Evolutionary conservation across 148 eudicot genomes (phyloP).

Genomic region (Simmondsia chinensis): DNA sequence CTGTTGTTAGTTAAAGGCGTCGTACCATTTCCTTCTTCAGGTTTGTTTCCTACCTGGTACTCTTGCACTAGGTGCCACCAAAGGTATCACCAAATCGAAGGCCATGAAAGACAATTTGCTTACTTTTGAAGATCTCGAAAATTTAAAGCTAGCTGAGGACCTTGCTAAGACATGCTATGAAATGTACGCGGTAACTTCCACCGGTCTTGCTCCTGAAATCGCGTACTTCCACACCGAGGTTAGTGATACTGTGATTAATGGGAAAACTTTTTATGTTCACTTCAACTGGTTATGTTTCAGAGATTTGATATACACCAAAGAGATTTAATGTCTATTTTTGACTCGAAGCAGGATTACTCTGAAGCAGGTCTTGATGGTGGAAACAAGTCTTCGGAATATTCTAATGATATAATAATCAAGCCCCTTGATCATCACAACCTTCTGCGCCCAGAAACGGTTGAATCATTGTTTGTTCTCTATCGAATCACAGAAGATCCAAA

Average conservation of each 20-base stretch:
- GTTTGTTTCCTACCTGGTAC: constrained; percentile 89
- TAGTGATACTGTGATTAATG: constrained; percentile 10
- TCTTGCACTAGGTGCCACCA: constrained; percentile 91
- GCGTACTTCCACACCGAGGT: constrained; percentile 76
- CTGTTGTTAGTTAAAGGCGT: too few relatives aligned
- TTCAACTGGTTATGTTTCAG: neutral
- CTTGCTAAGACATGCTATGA: constrained; percentile 75
- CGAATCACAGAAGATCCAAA: constrained; percentile 93
- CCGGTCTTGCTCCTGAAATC: constrained; percentile 90
- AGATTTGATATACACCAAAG: neutral
- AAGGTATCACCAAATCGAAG: constrained; percentile 60
- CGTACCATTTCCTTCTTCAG: constrained; percentile 30
- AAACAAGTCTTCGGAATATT: constrained; percentile 71
- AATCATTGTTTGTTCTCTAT: constrained; percentile 75
- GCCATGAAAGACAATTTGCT: constrained; percentile 58
- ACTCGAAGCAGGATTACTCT: constrained; percentile 39
- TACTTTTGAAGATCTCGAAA: constrained; percentile 61
- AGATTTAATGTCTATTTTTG: constrained; percentile 10
- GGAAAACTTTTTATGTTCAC: neutral
- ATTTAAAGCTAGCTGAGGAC: constrained; percentile 83
- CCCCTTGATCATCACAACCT: constrained; percentile 91
- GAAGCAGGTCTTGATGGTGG: constrained; percentile 83
- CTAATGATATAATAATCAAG: constrained; percentile 69
- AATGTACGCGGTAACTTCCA: constrained; percentile 78
- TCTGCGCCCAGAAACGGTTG: constrained; percentile 96